Conservation (phyloP, 2,329 filamentous ascomycete species). For the Aureobasidium sp. region DNA sequence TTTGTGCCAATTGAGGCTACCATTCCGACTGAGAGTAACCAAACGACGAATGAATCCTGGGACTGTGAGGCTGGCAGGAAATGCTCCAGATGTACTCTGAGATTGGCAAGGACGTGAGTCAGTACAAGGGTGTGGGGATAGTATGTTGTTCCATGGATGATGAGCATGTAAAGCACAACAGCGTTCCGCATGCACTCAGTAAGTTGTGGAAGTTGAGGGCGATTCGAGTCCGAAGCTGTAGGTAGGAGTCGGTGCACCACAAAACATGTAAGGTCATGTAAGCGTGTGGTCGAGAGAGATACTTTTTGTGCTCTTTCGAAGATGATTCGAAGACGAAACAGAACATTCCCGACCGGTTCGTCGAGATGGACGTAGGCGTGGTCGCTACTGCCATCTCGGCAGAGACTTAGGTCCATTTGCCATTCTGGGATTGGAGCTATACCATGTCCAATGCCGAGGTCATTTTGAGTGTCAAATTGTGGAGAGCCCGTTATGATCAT, state of each 20-base stretch:
- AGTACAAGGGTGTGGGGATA: not conserved
- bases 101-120: not conserved
- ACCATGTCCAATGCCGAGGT: not conserved
- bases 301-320: not conserved
- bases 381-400: no score
- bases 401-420: not conserved
- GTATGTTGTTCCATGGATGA: constrained; percentile 7
- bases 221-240: not conserved
- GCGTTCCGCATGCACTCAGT: not conserved
- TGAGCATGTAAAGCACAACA: constrained; percentile 1
- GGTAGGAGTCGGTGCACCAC: constrained; percentile 5
- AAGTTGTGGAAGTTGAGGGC: not conserved
- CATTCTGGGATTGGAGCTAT: not conserved
- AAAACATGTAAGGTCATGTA: constrained; percentile 10
- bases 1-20: not conserved
- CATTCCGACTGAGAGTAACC: not conserved
- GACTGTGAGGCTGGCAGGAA: no score
- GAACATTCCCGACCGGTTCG: not conserved
- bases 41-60: not conserved
- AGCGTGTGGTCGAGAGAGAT: not conserved
- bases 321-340: not conserved
- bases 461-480: constrained; percentile 5
- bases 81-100: not conserved
- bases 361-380: not conserved
- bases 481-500: not conserved